phyloP scores from a whole-genome alignment of 2,329 filamentous ascomycete species.

The Coleophoma cylindrospora region DNA sequence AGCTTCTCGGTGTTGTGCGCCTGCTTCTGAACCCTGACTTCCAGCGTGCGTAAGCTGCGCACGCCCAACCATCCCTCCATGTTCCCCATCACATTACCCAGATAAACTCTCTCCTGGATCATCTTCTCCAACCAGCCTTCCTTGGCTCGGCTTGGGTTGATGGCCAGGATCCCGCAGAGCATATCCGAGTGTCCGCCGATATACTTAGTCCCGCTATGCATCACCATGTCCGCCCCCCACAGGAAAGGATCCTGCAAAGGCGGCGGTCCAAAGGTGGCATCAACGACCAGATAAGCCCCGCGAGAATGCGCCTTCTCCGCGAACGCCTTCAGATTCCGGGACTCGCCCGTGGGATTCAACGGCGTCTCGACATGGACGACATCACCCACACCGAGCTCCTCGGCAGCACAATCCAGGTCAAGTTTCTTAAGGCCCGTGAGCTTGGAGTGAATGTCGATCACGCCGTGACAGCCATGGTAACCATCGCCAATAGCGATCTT shows the following conservation, averaged over 20 bases:
- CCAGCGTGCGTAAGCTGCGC: conserved; percentile 78
- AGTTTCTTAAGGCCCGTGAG: conserved; percentile 72
- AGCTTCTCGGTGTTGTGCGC: conserved; percentile 64
- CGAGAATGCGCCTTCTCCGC: conserved; percentile 65
- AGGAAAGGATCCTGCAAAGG: conserved; percentile 81
- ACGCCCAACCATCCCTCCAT: conserved; percentile 91
- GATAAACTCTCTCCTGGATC: conserved; percentile 62
- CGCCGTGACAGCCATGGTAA: conserved; percentile 92
- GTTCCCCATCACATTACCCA: conserved; percentile 83
- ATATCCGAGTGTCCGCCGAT: conserved; percentile 93
- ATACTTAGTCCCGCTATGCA: conserved; percentile 96
- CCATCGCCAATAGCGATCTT: conserved; percentile 77
- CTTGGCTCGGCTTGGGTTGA: conserved; percentile 44
- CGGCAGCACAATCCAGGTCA: conserved; percentile 61
- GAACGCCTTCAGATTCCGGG: conserved; percentile 66
- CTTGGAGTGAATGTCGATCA: conserved; percentile 68
- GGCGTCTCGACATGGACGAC: conserved; percentile 91
- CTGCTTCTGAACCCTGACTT: conserved; percentile 76
- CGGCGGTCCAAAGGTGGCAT: conserved; percentile 90
- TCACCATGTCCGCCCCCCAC: conserved; percentile 76
- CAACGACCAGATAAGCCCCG: conserved; percentile 76
- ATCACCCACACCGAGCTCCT: conserved; percentile 69
- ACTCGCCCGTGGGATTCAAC: conserved; percentile 83
- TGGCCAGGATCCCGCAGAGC: conserved; percentile 77
- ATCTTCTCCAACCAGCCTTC: conserved; percentile 57